Base-by-base conservation (phyloP, 1,139 yeast genomes). In the Scheffersomyces parashehatae region DNA sequence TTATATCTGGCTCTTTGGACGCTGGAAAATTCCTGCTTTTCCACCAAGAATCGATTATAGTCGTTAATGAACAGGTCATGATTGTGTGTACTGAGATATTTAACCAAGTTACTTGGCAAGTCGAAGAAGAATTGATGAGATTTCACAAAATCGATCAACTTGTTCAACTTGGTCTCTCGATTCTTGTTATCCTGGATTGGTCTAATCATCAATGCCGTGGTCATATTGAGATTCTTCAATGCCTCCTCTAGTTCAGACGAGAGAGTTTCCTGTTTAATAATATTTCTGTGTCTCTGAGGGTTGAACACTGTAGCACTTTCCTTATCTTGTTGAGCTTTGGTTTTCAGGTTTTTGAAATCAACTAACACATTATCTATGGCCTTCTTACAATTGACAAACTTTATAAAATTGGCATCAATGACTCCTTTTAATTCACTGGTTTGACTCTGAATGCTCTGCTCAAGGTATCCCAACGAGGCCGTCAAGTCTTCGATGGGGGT, bases 341-440 rank as follows among this genome's bases (percentile, higher is more conserved):
- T 67, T 51, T 71, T 71, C 59, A 58, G 67, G 31, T 54, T 51
- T 45, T 64, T 64, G 54, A 74, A 73, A 9, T 60, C 61, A 11
- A 54, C 55, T 49, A 75, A 59, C 2, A 68, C 61, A 28, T 65
- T 62, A 51, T 75, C 79, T 30, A 75, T 72, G 3, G 72, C 57
- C 40, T 85, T 79, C 61, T 93, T 93, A 43, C 91, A 82, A 54
- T 82, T 80, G 39, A 91, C 86, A 53, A 90, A 89, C 53, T 80
- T 76, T 43, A 82, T 79, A 58, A 83, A 90, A 59, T 91, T 93
- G 20, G 79, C 75, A 54, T 87, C 88, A 6, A 91, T 86, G 29
- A 87, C 77, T 12, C 67, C 66, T 50, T 83, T 80, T 57, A 91
- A 68, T 40, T 85, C 85, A 10, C 75, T 73, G n/a, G 88, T 82